Conservation (phyloP, 176 grass and related monocot genomes). For the Tillandsia leiboldiana region DNA sequence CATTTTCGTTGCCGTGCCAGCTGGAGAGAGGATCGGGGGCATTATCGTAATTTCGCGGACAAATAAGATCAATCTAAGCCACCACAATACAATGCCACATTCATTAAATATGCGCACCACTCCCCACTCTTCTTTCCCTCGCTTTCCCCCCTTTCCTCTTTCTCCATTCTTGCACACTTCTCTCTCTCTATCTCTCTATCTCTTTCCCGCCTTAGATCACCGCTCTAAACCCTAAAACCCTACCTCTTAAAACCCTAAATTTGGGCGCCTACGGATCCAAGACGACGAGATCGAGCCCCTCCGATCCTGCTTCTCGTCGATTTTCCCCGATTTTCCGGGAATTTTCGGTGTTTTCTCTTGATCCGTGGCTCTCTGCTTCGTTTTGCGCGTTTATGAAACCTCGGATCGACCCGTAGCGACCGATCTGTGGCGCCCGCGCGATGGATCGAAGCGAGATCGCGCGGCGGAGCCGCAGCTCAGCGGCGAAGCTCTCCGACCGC, state of each 20-base stretch:
- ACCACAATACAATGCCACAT: no score
- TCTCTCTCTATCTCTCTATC: background rate
- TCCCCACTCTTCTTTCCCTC: no score
- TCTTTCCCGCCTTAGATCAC: background rate
- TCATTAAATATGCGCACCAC: no score
- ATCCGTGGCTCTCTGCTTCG: background rate
- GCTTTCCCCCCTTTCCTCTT: no score
- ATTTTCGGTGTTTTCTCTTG: background rate
- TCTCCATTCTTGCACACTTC: background rate
- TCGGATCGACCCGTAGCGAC: background rate
- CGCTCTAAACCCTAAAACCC: background rate
- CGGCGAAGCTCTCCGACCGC: constrained; percentile 11
- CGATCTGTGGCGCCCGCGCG: background rate
- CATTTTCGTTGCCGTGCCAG: no score
- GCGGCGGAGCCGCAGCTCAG: background rate
- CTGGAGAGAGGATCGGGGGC: no score
- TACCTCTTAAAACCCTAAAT: background rate
- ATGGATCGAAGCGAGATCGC: background rate
- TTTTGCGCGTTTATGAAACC: constrained; percentile 8
- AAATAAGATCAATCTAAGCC: no score
- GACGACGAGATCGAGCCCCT: no score
- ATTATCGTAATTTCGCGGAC: no score
- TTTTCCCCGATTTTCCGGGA: no score
- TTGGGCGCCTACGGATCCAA: background rate
- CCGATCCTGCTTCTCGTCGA: no score